Conservation (phyloP, 148 eudicot species). For the Bassia scoparia region DNA sequence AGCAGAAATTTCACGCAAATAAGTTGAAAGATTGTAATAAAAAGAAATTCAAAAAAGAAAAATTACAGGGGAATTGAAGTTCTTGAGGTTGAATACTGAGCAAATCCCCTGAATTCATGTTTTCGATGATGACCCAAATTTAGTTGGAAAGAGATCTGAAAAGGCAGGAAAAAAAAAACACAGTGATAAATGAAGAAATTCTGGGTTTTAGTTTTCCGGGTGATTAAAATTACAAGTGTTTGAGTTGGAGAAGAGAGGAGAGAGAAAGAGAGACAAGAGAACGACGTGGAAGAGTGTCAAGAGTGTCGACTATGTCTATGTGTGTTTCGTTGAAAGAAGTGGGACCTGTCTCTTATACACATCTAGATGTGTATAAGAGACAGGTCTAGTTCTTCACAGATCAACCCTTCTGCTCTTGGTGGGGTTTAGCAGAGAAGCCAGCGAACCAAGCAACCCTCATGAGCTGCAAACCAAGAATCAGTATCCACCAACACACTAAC, state of each 20-base stretch:
- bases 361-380: too few species aligned
- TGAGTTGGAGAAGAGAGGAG: background rate
- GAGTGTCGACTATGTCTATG: slow-evolving; percentile 7
- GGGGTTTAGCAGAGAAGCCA: slow-evolving; percentile 61
- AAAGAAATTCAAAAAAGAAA: background rate
- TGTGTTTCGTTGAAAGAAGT: background rate
- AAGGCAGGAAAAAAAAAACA: too few species aligned
- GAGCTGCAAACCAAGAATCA: slow-evolving; percentile 87
- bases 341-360: too few species aligned
- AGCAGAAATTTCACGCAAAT: background rate
- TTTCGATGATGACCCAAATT: background rate
- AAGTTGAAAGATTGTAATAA: too few species aligned
- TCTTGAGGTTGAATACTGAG: slow-evolving; percentile 38
- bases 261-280: background rate
- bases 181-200: background rate
- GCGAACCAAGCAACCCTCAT: slow-evolving; percentile 99
- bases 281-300: slow-evolving; percentile 17
- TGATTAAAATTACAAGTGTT: background rate
- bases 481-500: slow-evolving; percentile 95
- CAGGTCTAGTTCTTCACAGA: background rate
- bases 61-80: slow-evolving; percentile 41
- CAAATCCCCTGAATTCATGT: slow-evolving; percentile 35
- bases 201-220: background rate
- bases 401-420: slow-evolving; percentile 13
- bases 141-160: background rate